phyloP scores from a whole-genome alignment of 768 basidiomycete species.

The Rhizopogon vesiculosus region DNA sequence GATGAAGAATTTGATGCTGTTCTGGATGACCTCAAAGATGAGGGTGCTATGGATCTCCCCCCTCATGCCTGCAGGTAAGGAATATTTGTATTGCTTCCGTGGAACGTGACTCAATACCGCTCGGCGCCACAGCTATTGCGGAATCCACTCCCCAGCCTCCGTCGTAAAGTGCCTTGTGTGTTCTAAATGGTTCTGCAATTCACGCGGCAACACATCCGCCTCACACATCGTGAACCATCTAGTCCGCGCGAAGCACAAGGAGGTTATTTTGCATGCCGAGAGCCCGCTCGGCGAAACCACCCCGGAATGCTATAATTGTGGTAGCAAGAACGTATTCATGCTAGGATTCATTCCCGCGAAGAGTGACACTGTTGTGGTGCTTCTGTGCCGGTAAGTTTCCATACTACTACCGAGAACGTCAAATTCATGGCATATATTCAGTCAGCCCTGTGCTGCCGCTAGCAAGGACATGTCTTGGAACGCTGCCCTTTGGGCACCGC shows the following conservation, averaged over 20 bases:
- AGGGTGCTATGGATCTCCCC: constrained; percentile 71
- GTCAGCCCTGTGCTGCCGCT: constrained; percentile 96
- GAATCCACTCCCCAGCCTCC: constrained; percentile 94
- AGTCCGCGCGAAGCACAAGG: constrained; percentile 98
- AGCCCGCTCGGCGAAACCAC: constrained; percentile 95
- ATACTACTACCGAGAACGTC: neutral
- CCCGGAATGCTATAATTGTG: constrained; percentile 99
- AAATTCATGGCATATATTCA: constrained; percentile 24
- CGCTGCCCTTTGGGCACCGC: constrained; percentile 93
- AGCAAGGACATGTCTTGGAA: constrained; percentile 99
- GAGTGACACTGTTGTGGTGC: constrained; percentile 96
- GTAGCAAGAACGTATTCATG: constrained; percentile 99
- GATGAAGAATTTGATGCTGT: constrained; percentile 91
- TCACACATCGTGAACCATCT: constrained; percentile 99
- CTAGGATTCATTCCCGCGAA: constrained; percentile 99
- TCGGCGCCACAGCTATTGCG: constrained; percentile 72
- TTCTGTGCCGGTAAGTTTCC: constrained; percentile 81
- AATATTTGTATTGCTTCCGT: neutral
- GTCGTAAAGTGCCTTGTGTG: constrained; percentile 95
- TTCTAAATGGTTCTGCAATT: constrained; percentile 98
- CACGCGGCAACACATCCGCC: constrained; percentile 94
- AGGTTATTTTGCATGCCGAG: constrained; percentile 94
- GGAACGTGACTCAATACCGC: constrained; percentile 3
- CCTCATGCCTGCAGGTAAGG: constrained; percentile 93
- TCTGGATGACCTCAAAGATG: constrained; percentile 86